Evolutionary conservation across 1,284 basidiomycete genomes (phyloP).

Genomic region (Cryptococcus jaspeensis): DNA sequence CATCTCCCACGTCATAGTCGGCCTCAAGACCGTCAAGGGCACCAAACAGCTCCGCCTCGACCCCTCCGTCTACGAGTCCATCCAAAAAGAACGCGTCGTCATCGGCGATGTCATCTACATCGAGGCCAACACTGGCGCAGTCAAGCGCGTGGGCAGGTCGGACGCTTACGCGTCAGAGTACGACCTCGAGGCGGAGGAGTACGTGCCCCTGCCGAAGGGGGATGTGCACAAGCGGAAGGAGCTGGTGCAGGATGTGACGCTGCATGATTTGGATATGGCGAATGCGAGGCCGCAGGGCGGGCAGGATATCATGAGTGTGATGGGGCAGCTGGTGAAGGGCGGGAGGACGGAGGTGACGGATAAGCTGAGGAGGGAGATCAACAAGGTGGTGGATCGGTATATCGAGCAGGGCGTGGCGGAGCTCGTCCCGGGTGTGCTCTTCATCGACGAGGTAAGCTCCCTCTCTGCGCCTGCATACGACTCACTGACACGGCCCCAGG

Average conservation of each 20-base stretch:
- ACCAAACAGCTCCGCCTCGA: constrained; percentile 95
- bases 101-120: constrained; percentile 98
- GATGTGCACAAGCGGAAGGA: constrained; percentile 98
- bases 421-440: constrained; percentile 94
- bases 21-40: constrained; percentile 96
- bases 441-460: constrained; percentile 89
- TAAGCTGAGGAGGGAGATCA: constrained; percentile 91
- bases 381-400: constrained; percentile 97
- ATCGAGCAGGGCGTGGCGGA: constrained; percentile 98
- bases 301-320: constrained; percentile 98
- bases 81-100: constrained; percentile 94
- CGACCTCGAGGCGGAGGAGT: constrained; percentile 97
- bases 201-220: constrained; percentile 95
- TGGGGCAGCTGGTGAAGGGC: constrained; percentile 94
- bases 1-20: constrained; percentile 93
- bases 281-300: constrained; percentile 87
- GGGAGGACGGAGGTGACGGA: constrained; percentile 96
- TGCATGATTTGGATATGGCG: constrained; percentile 94
- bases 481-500: constrained; percentile 56
- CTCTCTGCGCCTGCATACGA: not conserved
- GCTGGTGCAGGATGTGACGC: constrained; percentile 93
- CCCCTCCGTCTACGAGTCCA: constrained; percentile 94
- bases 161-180: constrained; percentile 99
- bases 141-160: constrained; percentile 95
- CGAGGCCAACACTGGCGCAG: constrained; percentile 89